Base-by-base conservation (phyloP, 2,329 filamentous ascomycete genomes). In the Colletotrichum sp. region DNA sequence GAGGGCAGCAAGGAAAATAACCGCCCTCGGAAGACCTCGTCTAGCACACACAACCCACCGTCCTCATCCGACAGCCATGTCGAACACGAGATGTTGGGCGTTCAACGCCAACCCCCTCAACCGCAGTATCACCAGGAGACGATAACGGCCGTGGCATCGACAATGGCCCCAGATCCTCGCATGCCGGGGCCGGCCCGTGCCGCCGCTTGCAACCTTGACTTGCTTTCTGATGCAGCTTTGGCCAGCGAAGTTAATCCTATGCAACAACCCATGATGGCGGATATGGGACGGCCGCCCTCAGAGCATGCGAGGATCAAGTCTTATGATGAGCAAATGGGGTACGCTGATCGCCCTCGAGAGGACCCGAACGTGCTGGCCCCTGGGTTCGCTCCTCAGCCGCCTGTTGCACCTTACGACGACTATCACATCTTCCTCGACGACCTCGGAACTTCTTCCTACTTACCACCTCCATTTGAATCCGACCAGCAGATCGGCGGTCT, bases 341-440 rank as follows among this genome's bases (percentile, higher is more conserved):
- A 90, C 78, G 81, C 83, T 13, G 89, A 91, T 36, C 87, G 89
- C 15, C 83, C 84, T 26, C 85, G 89, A 38, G 88, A 89, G 24
- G 87, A 90, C 16, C 81, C 84, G 5, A 84, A 84, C 3, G 82
- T 85, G 8, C 81, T 90, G 69, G 80, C 85, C 6, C 83, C 87
- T 3, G 85, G 84, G 4, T 86, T 87, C 63, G 79, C 84, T 2
- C 82, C 83, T 10, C 85, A 87, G 65, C 82, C 83, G 58, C 84
- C 84, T 5, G 80, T 82, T 4, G 82, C 88, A 2, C 80, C 83
- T 1, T 89, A 90, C 76, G 89, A 92, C 72, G 90, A 91, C 78
- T 92, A 92, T 77, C 90, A 91, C 75, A 81, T 92, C 15, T 92
- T 92, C 74, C 82, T 92, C 68, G 91, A 92, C 79, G 90, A 92